Conservation (phyloP, 2,329 filamentous ascomycete genomes). For the Neoascochyta sp. region DNA sequence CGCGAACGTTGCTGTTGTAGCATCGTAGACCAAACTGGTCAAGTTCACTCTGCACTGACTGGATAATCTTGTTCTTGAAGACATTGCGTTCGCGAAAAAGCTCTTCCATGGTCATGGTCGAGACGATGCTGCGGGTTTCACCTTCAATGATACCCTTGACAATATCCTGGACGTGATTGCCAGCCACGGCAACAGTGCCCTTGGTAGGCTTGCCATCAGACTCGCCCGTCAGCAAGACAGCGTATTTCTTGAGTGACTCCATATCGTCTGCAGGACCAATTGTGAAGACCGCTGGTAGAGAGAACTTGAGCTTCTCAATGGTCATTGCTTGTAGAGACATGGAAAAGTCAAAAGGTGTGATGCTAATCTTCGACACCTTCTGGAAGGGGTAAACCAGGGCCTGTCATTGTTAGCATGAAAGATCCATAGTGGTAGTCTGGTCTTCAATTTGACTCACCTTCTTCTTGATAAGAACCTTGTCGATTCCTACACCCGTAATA, state of each 20-base stretch:
- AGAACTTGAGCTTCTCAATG: conserved; percentile 79
- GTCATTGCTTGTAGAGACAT: conserved; percentile 87
- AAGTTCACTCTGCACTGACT: conserved; percentile 71
- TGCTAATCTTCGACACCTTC: conserved; percentile 47
- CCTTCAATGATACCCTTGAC: conserved; percentile 89
- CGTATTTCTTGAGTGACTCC: conserved; percentile 74
- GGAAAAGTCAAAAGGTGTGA: conserved; percentile 75
- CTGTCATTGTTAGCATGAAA: conserved; percentile 8
- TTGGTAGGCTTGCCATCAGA: conserved; percentile 46
- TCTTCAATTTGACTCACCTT: conserved; percentile 46
- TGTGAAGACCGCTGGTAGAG: conserved; percentile 79
- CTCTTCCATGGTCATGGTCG: conserved; percentile 89
- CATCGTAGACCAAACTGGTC: conserved; percentile 63
- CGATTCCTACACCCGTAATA: conserved; percentile 74
- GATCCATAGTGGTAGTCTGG: conserved; percentile 46
- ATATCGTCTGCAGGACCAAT: conserved; percentile 72
- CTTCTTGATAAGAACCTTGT: conserved; percentile 73
- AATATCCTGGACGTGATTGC: conserved; percentile 72
- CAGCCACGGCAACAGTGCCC: conserved; percentile 40
- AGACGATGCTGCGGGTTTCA: conserved; percentile 78
- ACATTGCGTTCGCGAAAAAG: conserved; percentile 74
- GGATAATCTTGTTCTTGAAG: conserved; percentile 66
- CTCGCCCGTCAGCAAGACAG: conserved; percentile 69
- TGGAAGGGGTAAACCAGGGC: conserved; percentile 40
- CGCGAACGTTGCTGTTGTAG: conserved; percentile 77